Conservation (phyloP, 495 filamentous ascomycete species). For the Daldinia loculata region DNA sequence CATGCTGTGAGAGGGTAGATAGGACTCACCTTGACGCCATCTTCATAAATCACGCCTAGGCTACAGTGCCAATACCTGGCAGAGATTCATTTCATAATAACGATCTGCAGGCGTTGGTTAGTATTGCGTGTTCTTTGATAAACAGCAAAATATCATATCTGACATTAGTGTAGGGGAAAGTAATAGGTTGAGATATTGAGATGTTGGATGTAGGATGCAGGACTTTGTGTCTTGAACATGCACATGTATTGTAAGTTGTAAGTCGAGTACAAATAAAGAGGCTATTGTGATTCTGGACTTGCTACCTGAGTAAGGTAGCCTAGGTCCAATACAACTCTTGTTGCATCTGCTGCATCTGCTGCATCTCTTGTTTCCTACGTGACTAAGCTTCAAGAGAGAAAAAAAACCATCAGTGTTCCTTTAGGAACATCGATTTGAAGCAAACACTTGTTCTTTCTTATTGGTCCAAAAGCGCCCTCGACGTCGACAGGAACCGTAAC, state of each 20-base stretch:
- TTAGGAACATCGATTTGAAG: constrained; percentile 13
- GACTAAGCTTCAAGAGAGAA: constrained; percentile 14
- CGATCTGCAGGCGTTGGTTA: constrained; percentile 21
- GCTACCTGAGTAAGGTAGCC: constrained; percentile 9
- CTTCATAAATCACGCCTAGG: constrained; percentile 48
- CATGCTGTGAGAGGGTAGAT: constrained; percentile 8
- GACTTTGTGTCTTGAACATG: constrained; percentile 13
- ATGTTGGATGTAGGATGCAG: background rate
- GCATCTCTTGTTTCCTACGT: constrained; percentile 20
- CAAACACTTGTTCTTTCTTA: constrained; percentile 26
- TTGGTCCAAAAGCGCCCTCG: background rate
- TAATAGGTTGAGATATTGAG: constrained; percentile 4
- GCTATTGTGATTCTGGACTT: constrained; percentile 27
- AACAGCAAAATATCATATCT: constrained; percentile 5
- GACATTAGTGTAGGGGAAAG: background rate
- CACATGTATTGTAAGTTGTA: constrained; percentile 9
- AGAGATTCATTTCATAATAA: constrained; percentile 45
- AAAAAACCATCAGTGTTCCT: background rate
- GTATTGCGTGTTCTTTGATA: constrained; percentile 1
- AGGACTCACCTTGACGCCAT: constrained; percentile 64
- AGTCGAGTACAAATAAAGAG: constrained; percentile 14
- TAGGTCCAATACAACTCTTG: constrained; percentile 13
- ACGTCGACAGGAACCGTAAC: background rate
- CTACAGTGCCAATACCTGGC: constrained; percentile 41
- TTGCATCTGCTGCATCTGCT: constrained; percentile 1